Percentiles rank a stretch among this genome's conserved stretches.
Evolutionary conservation across 495 filamentous ascomycete species (phyloP).

Genomic region (Talaromyces proteolyticus): DNA sequence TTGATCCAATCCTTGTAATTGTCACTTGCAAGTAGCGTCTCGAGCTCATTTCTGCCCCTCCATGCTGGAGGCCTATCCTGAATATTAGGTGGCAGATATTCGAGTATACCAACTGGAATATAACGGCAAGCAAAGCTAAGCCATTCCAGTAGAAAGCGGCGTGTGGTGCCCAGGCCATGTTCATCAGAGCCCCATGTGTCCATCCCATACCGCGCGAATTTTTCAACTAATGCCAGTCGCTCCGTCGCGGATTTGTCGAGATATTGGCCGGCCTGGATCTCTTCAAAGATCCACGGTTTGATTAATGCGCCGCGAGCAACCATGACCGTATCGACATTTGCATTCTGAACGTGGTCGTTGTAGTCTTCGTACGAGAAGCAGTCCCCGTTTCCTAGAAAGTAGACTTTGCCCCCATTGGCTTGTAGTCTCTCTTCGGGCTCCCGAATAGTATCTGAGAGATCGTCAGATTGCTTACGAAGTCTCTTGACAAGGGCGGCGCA

Average conservation of each 20-base stretch:
- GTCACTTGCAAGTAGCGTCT: slow-evolving; percentile 80
- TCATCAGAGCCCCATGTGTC: slow-evolving; percentile 95
- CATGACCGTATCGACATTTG: slow-evolving; percentile 85
- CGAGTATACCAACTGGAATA: slow-evolving; percentile 82
- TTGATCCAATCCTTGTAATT: slow-evolving; percentile 98
- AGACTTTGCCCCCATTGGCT: slow-evolving; percentile 61
- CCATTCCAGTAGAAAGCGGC: slow-evolving; percentile 91
- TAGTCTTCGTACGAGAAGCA: slow-evolving; percentile 92
- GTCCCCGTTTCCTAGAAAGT: slow-evolving; percentile 95
- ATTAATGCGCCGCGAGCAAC: slow-evolving; percentile 85
- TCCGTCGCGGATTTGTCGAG: slow-evolving; percentile 89
- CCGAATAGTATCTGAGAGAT: slow-evolving; percentile 64
- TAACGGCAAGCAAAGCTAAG: slow-evolving; percentile 88
- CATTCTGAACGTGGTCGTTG: slow-evolving; percentile 65
- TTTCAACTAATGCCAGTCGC: slow-evolving; percentile 77
- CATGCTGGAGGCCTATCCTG: slow-evolving; percentile 84
- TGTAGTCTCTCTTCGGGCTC: slow-evolving; percentile 64
- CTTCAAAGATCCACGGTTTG: slow-evolving; percentile 98
- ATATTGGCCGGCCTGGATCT: slow-evolving; percentile 87
- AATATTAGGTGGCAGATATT: slow-evolving; percentile 76
- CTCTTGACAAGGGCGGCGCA: slow-evolving; percentile 77
- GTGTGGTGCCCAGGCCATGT: slow-evolving; percentile 79
- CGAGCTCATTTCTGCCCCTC: slow-evolving; percentile 78
- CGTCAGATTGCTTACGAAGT: slow-evolving; percentile 58
- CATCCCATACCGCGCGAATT: slow-evolving; percentile 83